phyloP scores from a whole-genome alignment of 129 eudicot genomes.

The Flaveria linearis region DNA sequence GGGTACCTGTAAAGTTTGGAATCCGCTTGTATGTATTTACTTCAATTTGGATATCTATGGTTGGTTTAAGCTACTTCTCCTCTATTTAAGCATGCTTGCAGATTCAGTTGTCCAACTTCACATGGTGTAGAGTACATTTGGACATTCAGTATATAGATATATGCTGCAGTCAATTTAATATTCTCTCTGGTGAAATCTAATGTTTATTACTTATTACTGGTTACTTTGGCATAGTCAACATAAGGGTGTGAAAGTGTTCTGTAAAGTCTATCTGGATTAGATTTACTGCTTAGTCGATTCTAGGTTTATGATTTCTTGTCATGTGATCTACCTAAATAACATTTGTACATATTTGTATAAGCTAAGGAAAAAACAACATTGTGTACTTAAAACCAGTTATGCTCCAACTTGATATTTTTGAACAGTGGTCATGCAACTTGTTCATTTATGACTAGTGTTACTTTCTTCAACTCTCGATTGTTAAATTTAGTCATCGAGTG shows the following conservation, averaged over 20 bases:
- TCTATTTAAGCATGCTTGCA: background rate
- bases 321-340: background rate
- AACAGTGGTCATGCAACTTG: background rate
- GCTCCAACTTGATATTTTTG: background rate
- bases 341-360: background rate
- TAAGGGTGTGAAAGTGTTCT: background rate
- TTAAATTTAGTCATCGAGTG: background rate
- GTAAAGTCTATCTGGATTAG: background rate
- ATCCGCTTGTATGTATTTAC: background rate
- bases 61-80: conserved; percentile 4
- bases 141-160: background rate
- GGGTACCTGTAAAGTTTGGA: background rate
- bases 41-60: background rate
- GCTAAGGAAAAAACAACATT: background rate
- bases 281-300: background rate
- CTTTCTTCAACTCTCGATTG: background rate
- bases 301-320: background rate
- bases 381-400: background rate
- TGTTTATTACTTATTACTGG: background rate
- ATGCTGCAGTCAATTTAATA: background rate
- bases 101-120: background rate
- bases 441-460: background rate
- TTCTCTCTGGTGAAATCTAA: background rate
- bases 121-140: background rate
- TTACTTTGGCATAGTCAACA: background rate